Evolutionary conservation across 2,329 filamentous ascomycete genomes (phyloP), one percentile per base, ranked within the genome.

Genomic region (Erysiphe pulchra): DNA sequence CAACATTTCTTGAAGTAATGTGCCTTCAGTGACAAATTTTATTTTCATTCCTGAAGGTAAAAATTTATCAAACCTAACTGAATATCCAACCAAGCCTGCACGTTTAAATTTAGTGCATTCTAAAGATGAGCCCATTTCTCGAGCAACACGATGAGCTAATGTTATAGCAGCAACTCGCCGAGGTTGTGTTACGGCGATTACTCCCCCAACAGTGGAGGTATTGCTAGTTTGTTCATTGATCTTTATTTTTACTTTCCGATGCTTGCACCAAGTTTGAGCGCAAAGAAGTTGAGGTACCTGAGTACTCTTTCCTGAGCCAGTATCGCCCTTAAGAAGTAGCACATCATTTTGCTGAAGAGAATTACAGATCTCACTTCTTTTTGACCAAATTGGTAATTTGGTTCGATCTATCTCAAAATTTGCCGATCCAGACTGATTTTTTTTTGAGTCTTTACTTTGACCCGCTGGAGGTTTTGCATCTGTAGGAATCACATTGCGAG

Each of bases 1-100:
- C 48, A 98, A 62, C 61, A 98, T 78, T 61, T 98, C 92, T 59
- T 95, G 86, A 13, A 98, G 67, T 45, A 98, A 67, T 77, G 93
- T 95, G 55, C 90, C 90, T 60, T 98, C 92, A 0, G 90, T 98
- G 50, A 98, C 65, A 55, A 85, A 98, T 57, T 95, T 95, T 62
- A 98, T 79, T 55, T 71, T 77, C 4, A 83, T 82, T n/a, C 75
- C 78, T 17, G 73, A 73, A n/a, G 83, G 81, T 0, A 82, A 74
- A 12, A 80, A 77, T 49, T 86, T 82, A 54, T 98, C 90, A 56
- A 98, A 98, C 47, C 90, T 79, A 32, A 98, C 87, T 4, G 83
- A 87, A 58, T 95, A 98, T 37, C 90, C 90, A 11, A 98, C 86
- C 56, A 2, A 71, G 63, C 44, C 70, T 51, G n/a, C 49, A 59